A percentile compares a stretch with the other conserved stretches of the same genome.
These are phyloP conservation scores for Boletus rex-veris DNA, from an alignment of 768 basidiomycete genomes.

Conservation along the genomic window DNA sequence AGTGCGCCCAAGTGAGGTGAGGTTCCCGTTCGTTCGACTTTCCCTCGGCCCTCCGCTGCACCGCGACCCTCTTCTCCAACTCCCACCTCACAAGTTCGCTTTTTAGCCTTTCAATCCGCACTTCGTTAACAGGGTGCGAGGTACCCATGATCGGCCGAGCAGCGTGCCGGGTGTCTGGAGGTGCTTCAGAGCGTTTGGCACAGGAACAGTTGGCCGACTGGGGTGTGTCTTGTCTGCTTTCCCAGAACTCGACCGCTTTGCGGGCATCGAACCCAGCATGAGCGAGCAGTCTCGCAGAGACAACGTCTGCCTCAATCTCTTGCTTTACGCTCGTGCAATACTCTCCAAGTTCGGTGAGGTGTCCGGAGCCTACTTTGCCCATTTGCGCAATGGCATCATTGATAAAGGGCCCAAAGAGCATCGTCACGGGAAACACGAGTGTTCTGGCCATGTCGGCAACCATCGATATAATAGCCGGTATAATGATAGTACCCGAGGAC, in stretches of 20 bases:
- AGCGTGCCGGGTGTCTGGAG: constrained; percentile 14
- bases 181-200: constrained; percentile 7
- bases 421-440: constrained; percentile 82
- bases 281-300: constrained; percentile 85
- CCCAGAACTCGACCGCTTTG: constrained; percentile 81
- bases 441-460: constrained; percentile 72
- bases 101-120: constrained; percentile 39
- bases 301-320: constrained; percentile 91
- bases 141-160: constrained; percentile 34
- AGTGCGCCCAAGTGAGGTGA: constrained; percentile 6
- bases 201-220: constrained; percentile 22
- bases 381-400: constrained; percentile 88
- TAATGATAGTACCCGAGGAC: constrained; percentile 78
- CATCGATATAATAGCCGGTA: constrained; percentile 78
- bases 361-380: constrained; percentile 72
- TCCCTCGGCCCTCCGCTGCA: constrained; percentile 20
- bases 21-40: constrained; percentile 15
- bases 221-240: constrained; percentile 42
- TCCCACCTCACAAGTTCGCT: constrained; percentile 48
- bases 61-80: constrained; percentile 30
- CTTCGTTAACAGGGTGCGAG: constrained; percentile 45
- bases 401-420: constrained; percentile 91
- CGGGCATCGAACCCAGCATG: constrained; percentile 90
- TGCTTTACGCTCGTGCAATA: constrained; percentile 77
- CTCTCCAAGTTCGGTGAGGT: constrained; percentile 68